phyloP scores from a whole-genome alignment of 257 asterid species.

The Oldenlandia corymbosa region DNA sequence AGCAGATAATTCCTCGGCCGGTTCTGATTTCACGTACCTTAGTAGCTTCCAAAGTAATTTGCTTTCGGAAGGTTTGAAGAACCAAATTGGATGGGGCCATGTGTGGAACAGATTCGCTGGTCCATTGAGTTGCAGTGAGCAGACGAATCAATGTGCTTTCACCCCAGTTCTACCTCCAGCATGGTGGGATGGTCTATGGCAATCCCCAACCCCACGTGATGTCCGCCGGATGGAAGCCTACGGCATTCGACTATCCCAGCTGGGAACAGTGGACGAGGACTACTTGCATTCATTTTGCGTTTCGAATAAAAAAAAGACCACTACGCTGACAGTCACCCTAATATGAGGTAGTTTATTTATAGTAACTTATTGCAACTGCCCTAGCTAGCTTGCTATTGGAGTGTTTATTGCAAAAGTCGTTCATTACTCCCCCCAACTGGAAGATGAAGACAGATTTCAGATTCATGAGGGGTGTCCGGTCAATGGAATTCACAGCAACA shows the following conservation, averaged over 20 bases:
- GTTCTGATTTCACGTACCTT: constrained; percentile 50
- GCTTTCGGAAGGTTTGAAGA: constrained; percentile 61
- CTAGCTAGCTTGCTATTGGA: neutral
- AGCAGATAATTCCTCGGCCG: constrained; percentile 40
- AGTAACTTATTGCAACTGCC: neutral
- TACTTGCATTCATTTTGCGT: constrained; percentile 44
- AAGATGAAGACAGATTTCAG: neutral
- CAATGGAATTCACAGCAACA: too few relatives aligned
- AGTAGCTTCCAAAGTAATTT: constrained; percentile 84
- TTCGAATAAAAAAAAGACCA: constrained; percentile 35
- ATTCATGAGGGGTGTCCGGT: neutral
- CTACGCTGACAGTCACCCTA: constrained; percentile 27
- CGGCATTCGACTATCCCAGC: constrained; percentile 64
- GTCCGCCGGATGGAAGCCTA: constrained; percentile 62
- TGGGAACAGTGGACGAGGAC: constrained; percentile 54
- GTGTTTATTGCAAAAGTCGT: too few relatives aligned
- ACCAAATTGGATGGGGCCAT: constrained; percentile 95
- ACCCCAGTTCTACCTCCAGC: constrained; percentile 90
- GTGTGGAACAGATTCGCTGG: constrained; percentile 95
- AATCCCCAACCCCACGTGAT: constrained; percentile 86
- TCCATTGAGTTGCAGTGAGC: constrained; percentile 62
- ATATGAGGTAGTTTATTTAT: constrained; percentile 23
- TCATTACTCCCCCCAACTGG: neutral
- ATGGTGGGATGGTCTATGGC: constrained; percentile 99
- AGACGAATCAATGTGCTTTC: constrained; percentile 69